These are phyloP conservation scores for Aspergillus fumigatus DNA, from an alignment of 2,329 filamentous ascomycete genomes.

Conservation along the genomic window DNA sequence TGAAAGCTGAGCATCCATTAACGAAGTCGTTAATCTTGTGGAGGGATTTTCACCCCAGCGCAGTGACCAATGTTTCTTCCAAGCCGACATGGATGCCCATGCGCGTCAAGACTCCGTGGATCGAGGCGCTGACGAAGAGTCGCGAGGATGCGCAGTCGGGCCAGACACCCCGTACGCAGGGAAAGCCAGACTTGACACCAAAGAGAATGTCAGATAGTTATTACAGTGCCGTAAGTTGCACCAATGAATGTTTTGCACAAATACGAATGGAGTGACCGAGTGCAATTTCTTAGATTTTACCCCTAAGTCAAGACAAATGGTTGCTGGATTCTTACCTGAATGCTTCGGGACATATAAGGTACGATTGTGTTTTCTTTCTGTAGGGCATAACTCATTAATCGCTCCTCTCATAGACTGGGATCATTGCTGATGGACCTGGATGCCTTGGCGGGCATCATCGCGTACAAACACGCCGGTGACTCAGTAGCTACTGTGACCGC, in stretches of 20 bases:
- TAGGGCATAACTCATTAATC: background rate
- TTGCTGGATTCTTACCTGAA: conserved; percentile 75
- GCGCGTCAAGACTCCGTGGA: conserved; percentile 63
- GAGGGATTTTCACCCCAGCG: conserved; percentile 27
- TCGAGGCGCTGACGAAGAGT: conserved; percentile 58
- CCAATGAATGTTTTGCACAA: conserved; percentile 10
- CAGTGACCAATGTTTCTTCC: conserved; percentile 18
- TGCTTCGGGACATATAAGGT: conserved; percentile 67
- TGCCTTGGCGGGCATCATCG: conserved; percentile 69
- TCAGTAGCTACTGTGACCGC: conserved; percentile 60
- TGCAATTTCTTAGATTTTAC: conserved; percentile 50
- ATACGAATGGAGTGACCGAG: conserved; percentile 10
- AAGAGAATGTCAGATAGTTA: conserved; percentile 70
- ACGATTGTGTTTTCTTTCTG: conserved; percentile 6
- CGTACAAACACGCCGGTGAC: conserved; percentile 67
- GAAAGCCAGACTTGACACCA: conserved; percentile 55
- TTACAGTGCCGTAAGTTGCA: conserved; percentile 56
- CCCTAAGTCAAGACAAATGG: conserved; percentile 70
- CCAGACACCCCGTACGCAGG: conserved; percentile 17
- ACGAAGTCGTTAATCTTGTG: conserved; percentile 4
- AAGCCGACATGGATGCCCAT: conserved; percentile 47
- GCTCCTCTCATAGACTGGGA: conserved; percentile 50
- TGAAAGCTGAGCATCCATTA: conserved; percentile 2
- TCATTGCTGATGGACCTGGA: conserved; percentile 77
- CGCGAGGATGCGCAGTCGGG: conserved; percentile 37